A percentile compares a stretch with the other conserved stretches of the same genome.
phyloP scores from a whole-genome alignment of 2,329 filamentous ascomycete genomes.

The Aspergillus awamori region DNA sequence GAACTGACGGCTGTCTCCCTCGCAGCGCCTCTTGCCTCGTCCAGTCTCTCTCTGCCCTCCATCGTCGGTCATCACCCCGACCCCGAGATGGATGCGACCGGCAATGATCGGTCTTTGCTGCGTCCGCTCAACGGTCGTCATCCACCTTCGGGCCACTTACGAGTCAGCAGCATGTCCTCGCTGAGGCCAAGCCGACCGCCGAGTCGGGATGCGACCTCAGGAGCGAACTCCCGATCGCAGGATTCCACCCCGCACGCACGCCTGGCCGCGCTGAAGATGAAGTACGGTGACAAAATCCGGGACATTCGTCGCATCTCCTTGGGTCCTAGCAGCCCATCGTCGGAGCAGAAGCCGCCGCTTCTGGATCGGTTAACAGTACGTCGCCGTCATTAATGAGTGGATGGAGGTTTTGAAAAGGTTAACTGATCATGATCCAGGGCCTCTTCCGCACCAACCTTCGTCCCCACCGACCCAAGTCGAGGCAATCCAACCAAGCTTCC shows the following conservation, averaged over 20 bases:
- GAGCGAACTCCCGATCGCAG: background rate
- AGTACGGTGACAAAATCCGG: conserved; percentile 4
- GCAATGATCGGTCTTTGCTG: background rate
- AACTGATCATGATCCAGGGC: background rate
- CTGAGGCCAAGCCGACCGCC: background rate
- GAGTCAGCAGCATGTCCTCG: background rate
- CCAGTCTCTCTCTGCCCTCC: conserved; percentile 18
- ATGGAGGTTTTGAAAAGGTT: background rate
- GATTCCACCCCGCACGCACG: conserved; percentile 3
- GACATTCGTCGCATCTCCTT: conserved; percentile 2
- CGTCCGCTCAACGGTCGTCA: background rate
- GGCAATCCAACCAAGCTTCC: background rate
- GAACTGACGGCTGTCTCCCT: background rate
- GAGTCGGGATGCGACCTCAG: background rate
- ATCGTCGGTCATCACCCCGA: conserved; percentile 7
- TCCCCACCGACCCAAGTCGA: background rate
- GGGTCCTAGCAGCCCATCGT: background rate
- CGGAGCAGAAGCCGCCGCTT: background rate
- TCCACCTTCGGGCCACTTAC: background rate
- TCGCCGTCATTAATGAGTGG: background rate
- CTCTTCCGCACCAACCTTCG: background rate
- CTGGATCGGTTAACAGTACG: conserved; percentile 1
- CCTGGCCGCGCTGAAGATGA: conserved; percentile 5
- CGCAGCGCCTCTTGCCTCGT: conserved; percentile 17
- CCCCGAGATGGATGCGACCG: background rate